These are phyloP conservation scores for Hymenoscyphus fructigenus DNA, from an alignment of 2,329 filamentous ascomycete genomes.

Conservation along the genomic window DNA sequence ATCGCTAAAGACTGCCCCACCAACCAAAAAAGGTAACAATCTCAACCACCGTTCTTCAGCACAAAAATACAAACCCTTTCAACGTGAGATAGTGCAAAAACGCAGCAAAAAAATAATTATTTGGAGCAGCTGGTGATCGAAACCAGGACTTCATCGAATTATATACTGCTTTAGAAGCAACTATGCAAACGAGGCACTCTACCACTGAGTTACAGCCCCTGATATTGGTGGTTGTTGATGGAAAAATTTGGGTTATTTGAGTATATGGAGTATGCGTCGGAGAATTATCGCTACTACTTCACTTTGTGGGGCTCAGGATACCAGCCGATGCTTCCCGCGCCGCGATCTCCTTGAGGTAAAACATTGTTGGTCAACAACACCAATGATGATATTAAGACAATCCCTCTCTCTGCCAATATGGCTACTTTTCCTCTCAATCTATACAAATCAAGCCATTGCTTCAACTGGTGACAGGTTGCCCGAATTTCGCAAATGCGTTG, in stretches of 20 bases:
- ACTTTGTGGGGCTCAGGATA: neutral
- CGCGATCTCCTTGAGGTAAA: neutral
- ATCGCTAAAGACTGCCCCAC: no score
- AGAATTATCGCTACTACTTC: neutral
- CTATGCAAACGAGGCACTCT: constrained; percentile 17
- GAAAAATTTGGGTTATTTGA: neutral
- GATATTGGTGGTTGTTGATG: neutral
- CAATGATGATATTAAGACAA: constrained; percentile 27
- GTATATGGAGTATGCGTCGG: neutral
- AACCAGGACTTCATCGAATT: constrained; percentile 22
- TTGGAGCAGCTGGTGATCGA: constrained; percentile 22
- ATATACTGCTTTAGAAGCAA: neutral
- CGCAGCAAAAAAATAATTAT: constrained; percentile 3
- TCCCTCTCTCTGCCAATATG: constrained; percentile 11
- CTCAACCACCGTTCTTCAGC: neutral
- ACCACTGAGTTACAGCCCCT: constrained; percentile 15
- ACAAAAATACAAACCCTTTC: neutral
- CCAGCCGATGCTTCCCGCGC: neutral
- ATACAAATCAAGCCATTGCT: constrained; percentile 54
- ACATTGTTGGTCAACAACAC: constrained; percentile 9
- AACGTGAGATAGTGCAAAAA: neutral
- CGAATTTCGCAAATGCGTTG: constrained; percentile 83
- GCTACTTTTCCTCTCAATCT: constrained; percentile 16
- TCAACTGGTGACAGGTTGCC: constrained; percentile 82
- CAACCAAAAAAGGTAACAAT: no score